Evolutionary conservation across 2,329 filamentous ascomycete species (phyloP), one percentile per base, ranked within the genome.

Genomic region (Acrocalymma vagum): DNA sequence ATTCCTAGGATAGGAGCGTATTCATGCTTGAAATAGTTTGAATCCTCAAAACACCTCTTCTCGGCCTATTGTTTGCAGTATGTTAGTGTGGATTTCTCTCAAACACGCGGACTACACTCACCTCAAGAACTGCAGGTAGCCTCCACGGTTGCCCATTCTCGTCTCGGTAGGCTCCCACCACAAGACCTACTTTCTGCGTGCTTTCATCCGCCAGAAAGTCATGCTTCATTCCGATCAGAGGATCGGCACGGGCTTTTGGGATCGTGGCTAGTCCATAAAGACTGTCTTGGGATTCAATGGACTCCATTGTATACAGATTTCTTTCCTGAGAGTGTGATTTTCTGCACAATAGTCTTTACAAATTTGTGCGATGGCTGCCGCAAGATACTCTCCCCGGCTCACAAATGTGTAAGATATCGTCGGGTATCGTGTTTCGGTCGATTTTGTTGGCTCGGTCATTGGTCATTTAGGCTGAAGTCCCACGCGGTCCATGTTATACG

Each of bases 81-180:
- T 42, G 14, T 27, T 13, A 9, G 16, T 35, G 25, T n/a, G 14
- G 5, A 31, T 8, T 15, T 9, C 14, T 5, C 10, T 40, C 25
- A 37, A 26, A 43, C 9, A 21, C 29, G 10, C 17, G 16, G 25
- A 38, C 30, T 14, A 33, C 20, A 14, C 38, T 33, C 46, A 63
- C 67, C 51, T 66, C 45, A 44, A 51, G 51, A 10, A 73, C 70
- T 16, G 58, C 58, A 14, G 68, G 67, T 32, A 74, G 41, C 8
- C 67, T 58, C 71, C 71, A 74, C 8, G 70, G 63, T 35, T 56
- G 48, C 6, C 57, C 68, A 3, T 66, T 51, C 29, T 73, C 60
- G 25, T 71, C 65, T 34, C 70, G 64, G 45, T 75, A 75, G n/a
- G 68, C 60, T n/a, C 72, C 72, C 6, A 60, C 52, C 5, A 67